Evolutionary conservation across 2,329 filamentous ascomycete genomes (phyloP), one percentile per base, ranked within the genome.

Genomic region (Nigrograna mackinnonii): DNA sequence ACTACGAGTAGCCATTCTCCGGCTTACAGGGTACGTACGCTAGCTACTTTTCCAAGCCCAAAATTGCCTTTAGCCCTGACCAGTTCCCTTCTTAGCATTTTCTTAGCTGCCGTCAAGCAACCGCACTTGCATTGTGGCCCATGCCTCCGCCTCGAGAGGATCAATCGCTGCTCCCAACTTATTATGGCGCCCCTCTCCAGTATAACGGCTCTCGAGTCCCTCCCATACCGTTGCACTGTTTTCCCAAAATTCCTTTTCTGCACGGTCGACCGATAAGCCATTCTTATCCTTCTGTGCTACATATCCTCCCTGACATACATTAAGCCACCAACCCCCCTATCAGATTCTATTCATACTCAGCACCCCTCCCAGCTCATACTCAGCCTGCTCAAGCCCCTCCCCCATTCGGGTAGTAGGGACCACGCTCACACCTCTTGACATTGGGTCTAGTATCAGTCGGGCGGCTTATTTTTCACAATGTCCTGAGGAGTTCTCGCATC

Each of bases 71-170:
- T 37, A 37, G 40, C 5, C 35, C 22, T 16, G n/a, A 33, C 39
- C 28, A 14, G 26, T 24, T 19, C 3, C 31, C 22, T n/a, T 12
- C 14, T 19, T 30, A 36, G 34, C 19, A 36, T 12, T 22, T 16
- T 32, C 40, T 47, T 36, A 39, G 44, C 44, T 37, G 44, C 37
- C 44, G 41, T 39, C 31, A 18, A 14, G n/a, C 14, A 34, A 36
- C 30, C 9, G 28, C 21, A 34, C 33, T 32, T 34, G 41, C 41
- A 43, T 40, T 21, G 12, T 12, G 11, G 11, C 34, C 34, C 34
- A 12, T 13, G 20, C 22, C 18, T 13, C 18, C 14, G 31, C 5
- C 20, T n/a, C 31, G 9, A 32, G 35, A 17, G 11, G 14, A 6
- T 6, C 16, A 16, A 14, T n/a, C 13, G 5, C 34, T 28, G 20